Conservation (phyloP, 371 early-diverging fungal species). For the Chytridium lagenaria region DNA sequence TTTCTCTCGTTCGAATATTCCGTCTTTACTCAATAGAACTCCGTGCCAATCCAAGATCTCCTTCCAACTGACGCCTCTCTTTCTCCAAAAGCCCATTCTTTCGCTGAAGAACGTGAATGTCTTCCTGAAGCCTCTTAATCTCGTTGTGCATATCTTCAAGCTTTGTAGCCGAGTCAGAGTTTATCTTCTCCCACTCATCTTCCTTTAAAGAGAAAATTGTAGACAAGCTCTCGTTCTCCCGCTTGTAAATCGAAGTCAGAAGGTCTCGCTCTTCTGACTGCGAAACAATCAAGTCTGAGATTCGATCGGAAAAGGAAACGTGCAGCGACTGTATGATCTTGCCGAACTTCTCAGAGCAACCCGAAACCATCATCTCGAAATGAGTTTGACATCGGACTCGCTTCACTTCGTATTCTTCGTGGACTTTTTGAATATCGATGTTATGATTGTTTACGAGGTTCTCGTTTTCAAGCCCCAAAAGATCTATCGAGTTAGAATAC, state of each 20-base stretch:
- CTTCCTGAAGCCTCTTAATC: not conserved
- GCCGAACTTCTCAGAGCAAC: not conserved
- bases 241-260: not conserved
- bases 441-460: not conserved
- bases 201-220: not conserved
- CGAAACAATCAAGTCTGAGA: not conserved
- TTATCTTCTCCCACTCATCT: not conserved
- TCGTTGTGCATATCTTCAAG: not conserved
- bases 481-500: too few species aligned
- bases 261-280: not conserved
- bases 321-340: not conserved
- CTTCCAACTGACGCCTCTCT: not conserved
- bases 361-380: not conserved
- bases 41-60: not conserved
- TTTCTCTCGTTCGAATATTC: not conserved
- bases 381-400: not conserved
- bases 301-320: not conserved
- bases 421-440: not conserved
- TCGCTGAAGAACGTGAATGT: not conserved
- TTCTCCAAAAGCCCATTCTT: not conserved
- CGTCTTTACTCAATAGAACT: not conserved
- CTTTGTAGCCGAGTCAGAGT: constrained; percentile 8
- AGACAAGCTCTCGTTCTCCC: not conserved
- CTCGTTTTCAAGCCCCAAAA: too few species aligned
- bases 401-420: not conserved